A percentile compares a stretch with the other conserved stretches of the same genome.
phyloP scores from a whole-genome alignment of 2,329 filamentous ascomycete species.

The Cladophialophora carrionii region DNA sequence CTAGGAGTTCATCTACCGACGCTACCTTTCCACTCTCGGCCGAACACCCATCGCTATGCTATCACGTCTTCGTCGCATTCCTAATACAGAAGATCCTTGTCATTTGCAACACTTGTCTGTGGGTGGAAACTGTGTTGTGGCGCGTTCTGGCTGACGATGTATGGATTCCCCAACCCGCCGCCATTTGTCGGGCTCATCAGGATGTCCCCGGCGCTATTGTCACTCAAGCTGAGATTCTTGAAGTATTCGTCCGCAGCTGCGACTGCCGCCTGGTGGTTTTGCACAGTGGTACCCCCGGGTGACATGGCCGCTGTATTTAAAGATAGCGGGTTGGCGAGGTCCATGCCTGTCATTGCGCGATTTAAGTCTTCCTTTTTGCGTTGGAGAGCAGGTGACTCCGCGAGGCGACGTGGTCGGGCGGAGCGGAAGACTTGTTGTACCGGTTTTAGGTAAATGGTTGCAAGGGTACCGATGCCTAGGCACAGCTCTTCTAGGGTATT shows the following conservation, averaged over 20 bases:
- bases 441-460: conserved; percentile 96
- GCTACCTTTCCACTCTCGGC: not conserved
- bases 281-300: conserved; percentile 32
- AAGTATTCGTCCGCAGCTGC: conserved; percentile 91
- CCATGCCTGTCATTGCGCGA: conserved; percentile 33
- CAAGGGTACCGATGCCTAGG: conserved; percentile 90
- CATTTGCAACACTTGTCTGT: conserved; percentile 60
- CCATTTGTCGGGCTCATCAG: conserved; percentile 38
- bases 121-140: conserved; percentile 76
- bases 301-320: conserved; percentile 40
- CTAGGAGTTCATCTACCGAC: not conserved
- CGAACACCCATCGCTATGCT: not conserved
- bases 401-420: conserved; percentile 76
- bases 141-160: conserved; percentile 80
- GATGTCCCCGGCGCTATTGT: conserved; percentile 64
- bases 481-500: conserved; percentile 95
- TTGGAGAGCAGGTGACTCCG: conserved; percentile 84
- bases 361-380: conserved; percentile 59
- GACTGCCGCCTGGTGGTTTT: conserved; percentile 68
- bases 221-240: conserved; percentile 70
- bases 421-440: conserved; percentile 95
- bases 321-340: conserved; percentile 33
- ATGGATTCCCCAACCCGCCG: conserved; percentile 48
- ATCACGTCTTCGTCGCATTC: not conserved
- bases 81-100: conserved; percentile 36